phyloP scores from a whole-genome alignment of 1,284 basidiomycete species.

The Leccinum subrobustum region DNA sequence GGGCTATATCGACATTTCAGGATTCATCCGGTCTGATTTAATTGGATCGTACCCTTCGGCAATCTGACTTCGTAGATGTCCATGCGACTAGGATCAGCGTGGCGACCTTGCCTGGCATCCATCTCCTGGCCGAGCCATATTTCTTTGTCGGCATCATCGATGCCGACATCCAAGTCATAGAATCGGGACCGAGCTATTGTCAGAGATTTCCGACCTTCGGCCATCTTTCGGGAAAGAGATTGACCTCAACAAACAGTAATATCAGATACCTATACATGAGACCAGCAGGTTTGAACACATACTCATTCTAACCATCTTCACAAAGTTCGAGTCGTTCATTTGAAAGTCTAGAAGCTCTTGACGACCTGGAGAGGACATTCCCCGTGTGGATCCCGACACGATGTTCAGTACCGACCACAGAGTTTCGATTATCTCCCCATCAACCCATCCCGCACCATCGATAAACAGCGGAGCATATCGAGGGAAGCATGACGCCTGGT shows the following conservation, averaged over 20 bases:
- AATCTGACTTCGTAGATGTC: neutral
- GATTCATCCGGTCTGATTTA: too few relatives aligned
- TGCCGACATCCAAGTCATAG: neutral
- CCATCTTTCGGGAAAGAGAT: neutral
- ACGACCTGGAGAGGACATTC: neutral
- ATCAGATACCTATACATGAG: neutral
- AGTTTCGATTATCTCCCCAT: neutral
- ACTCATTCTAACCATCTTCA: neutral
- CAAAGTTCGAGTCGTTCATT: neutral
- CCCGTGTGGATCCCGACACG: neutral
- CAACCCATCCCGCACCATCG: neutral
- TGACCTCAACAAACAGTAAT: neutral
- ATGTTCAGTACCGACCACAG: neutral
- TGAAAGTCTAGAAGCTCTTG: neutral
- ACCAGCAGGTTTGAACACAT: neutral
- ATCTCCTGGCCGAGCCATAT: neutral
- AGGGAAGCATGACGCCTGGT: constrained; percentile 8
- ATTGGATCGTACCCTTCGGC: neutral
- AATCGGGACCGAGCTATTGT: neutral
- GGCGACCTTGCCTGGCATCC: neutral
- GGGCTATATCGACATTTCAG: neutral
- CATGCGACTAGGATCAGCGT: neutral
- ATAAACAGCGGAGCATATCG: constrained; percentile 1
- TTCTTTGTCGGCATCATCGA: neutral
- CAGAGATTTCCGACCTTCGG: neutral